These are phyloP conservation scores for Fomitopsis serialis DNA, from an alignment of 768 basidiomycete genomes.

Conservation along the genomic window DNA sequence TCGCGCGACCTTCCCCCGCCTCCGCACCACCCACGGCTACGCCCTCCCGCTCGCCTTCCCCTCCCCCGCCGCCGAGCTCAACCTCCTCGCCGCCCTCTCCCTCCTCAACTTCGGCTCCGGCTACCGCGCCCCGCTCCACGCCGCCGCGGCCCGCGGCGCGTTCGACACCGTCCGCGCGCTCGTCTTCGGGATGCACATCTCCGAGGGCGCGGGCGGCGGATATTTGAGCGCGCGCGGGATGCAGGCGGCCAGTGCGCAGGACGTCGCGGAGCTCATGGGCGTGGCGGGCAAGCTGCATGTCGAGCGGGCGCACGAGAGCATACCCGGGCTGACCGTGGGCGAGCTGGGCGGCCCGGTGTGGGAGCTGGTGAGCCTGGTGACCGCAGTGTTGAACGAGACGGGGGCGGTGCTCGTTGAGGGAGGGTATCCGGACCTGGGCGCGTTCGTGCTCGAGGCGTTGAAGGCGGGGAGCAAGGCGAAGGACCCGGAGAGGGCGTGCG, in stretches of 20 bases:
- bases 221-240: slow-evolving; percentile 67
- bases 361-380: slow-evolving; percentile 67
- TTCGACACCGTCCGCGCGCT: slow-evolving; percentile 81
- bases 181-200: slow-evolving; percentile 65
- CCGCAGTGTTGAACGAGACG: slow-evolving; percentile 62
- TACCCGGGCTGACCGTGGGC: slow-evolving; percentile 69
- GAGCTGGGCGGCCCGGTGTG: slow-evolving; percentile 71
- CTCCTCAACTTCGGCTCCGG: slow-evolving; percentile 83
- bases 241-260: slow-evolving; percentile 41
- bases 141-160: slow-evolving; percentile 70
- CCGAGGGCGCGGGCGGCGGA: slow-evolving; percentile 44
- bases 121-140: slow-evolving; percentile 70
- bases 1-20: slow-evolving; percentile 56
- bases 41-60: slow-evolving; percentile 77
- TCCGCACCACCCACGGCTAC: slow-evolving; percentile 63
- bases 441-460: slow-evolving; percentile 67
- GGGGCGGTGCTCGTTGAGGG: slow-evolving; percentile 53
- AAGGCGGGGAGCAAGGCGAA: slow-evolving; percentile 35
- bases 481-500: slow-evolving; percentile 13
- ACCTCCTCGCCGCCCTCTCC: slow-evolving; percentile 71
- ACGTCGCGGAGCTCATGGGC: slow-evolving; percentile 70
- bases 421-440: slow-evolving; percentile 68
- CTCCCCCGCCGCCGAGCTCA: slow-evolving; percentile 69
- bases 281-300: slow-evolving; percentile 50
- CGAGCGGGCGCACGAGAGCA: slow-evolving; percentile 63